phyloP scores from a whole-genome alignment of 2,329 filamentous ascomycete species.

The Achaetomium macrosporum region DNA sequence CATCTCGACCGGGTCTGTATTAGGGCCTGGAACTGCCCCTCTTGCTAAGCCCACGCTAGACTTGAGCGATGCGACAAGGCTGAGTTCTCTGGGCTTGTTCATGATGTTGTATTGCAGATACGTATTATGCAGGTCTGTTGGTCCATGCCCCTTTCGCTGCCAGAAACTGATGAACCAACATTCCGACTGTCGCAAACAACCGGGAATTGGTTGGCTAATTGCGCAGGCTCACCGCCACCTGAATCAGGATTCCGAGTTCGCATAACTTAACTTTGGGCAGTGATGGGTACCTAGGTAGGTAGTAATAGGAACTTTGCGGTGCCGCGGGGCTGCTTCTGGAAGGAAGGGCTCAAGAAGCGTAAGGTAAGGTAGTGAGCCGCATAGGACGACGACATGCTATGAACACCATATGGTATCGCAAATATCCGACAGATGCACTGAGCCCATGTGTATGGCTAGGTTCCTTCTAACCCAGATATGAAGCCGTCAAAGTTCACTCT shows the following conservation, averaged over 20 bases:
- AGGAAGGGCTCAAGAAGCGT: too few species aligned
- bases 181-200: neutral
- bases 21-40: neutral
- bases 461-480: too few species aligned
- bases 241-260: neutral
- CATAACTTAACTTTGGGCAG: neutral
- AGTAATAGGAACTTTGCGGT: neutral
- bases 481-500: too few species aligned
- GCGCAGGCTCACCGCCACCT: conserved; percentile 1
- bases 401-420: too few species aligned
- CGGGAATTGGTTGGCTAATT: neutral
- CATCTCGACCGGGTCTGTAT: neutral
- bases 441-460: too few species aligned
- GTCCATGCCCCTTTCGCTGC: neutral
- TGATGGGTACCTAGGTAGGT: too few species aligned
- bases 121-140: conserved; percentile 1
- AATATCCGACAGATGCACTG: too few species aligned
- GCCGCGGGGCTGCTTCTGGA: too few species aligned
- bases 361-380: too few species aligned
- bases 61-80: neutral
- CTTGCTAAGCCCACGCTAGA: neutral
- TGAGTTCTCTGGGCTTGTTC: neutral
- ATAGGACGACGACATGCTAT: neutral
- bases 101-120: neutral
- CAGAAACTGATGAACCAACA: conserved; percentile 4